Conservation (phyloP, 768 basidiomycete genomes). For the Candolleomyces efflorescens region DNA sequence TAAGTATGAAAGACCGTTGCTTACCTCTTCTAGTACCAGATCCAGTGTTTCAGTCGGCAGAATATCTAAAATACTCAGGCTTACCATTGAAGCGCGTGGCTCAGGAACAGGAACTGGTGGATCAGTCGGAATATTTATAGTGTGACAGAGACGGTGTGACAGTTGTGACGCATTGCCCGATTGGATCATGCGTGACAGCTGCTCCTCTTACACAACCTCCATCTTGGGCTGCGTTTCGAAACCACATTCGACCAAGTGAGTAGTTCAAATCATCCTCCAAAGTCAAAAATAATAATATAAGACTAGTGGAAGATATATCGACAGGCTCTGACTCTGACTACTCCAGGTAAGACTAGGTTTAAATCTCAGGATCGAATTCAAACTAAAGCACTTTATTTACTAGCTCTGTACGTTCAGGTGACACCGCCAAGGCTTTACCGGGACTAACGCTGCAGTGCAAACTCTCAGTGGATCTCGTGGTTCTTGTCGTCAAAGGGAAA, state of each 20-base stretch:
- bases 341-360: conserved; percentile 58
- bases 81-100: too few species aligned
- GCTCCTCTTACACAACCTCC: too few species aligned
- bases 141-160: too few species aligned
- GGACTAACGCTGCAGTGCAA: background rate
- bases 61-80: background rate
- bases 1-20: background rate
- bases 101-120: too few species aligned
- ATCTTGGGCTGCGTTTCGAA: too few species aligned
- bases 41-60: background rate
- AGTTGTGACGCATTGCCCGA: too few species aligned
- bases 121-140: too few species aligned
- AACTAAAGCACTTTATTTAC: background rate
- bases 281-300: background rate
- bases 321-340: conserved; percentile 95
- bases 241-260: too few species aligned
- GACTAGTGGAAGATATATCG: conserved; percentile 78
- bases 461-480: conserved; percentile 90
- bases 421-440: background rate
- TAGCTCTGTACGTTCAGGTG: conserved; percentile 5
- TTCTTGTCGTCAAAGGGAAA: conserved; percentile 96
- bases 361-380: too few species aligned
- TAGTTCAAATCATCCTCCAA: too few species aligned
- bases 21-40: background rate
- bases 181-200: too few species aligned